Conservation (phyloP, 345 rosid genomes). For the Citrus unshiu region DNA sequence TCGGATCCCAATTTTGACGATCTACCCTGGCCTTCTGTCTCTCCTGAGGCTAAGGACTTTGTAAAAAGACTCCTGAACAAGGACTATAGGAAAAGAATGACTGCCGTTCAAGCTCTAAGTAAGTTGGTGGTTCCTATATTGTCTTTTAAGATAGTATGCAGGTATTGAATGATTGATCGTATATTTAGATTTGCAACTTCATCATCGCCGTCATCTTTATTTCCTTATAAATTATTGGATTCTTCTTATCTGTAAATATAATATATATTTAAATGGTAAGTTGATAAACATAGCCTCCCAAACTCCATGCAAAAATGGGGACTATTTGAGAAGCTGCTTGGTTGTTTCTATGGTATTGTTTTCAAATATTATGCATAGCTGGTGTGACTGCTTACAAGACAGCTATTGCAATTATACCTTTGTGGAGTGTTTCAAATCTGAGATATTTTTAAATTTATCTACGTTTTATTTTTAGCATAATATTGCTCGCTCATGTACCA, state of each 20-base stretch:
- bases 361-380: neutral
- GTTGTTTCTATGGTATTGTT: neutral
- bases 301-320: neutral
- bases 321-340: neutral
- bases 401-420: neutral
- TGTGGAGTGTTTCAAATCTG: neutral
- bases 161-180: neutral
- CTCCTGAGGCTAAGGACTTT: constrained; percentile 77
- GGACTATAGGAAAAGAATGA: constrained; percentile 81
- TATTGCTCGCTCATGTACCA: neutral
- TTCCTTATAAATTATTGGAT: neutral
- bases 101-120: constrained; percentile 83
- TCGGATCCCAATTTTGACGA: constrained; percentile 74
- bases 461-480: neutral
- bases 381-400: neutral
- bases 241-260: neutral
- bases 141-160: neutral
- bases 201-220: neutral
- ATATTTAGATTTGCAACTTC: neutral
- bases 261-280: neutral
- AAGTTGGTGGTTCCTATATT: constrained; percentile 27
- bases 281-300: neutral
- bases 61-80: constrained; percentile 83
- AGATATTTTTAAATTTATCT: neutral
- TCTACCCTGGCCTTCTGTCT: constrained; percentile 72